Base-by-base conservation (phyloP, 371 early-diverging fungal species). In the Mortierella sp. region DNA sequence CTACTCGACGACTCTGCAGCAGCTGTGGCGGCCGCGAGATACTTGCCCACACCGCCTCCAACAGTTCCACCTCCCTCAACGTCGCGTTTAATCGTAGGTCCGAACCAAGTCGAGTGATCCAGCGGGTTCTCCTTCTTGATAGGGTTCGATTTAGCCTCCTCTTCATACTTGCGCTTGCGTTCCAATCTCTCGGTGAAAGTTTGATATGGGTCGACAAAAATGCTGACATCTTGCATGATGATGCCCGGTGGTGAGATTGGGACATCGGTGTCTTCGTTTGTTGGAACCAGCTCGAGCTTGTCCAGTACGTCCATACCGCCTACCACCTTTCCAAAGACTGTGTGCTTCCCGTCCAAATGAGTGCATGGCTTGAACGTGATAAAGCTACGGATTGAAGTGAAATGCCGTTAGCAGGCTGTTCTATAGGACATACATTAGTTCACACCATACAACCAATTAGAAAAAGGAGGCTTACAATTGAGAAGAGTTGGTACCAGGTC, bases 341-440 rank as follows among this genome's bases (percentile, higher is more conserved):
- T 96, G 88, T 99, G 99, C 82, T 97, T 96, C 43, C 93, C 91
- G 89, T 99, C 97, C 65, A 99, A 88, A 89, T 97, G 97, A 12
- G 89, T 90, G 78, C 95, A 93, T 4, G 96, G 92, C 38, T 93
- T 88, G 88, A 92, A 96, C 1, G 97, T 96, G 75, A 97, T 94
- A 81, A 97, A 97, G 79, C 97, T 97, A 75, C 32, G 32, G 4
- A 35, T 44, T 24, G 35, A 35, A 3, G 56, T 55, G 16, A 4
- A 21, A 51, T 4, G 5, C 0, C 4, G 7, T 41, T 41, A 41
- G 41, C 41, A 41, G 6, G 7, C 41, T 41, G 41, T 41, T 41
- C 11, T n/a, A 27, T 56, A 54, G 21, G 10, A 4, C 35, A 60
- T 71, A 27, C 56, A 6, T 41, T 41, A 6, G 41, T 41, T 41